These are phyloP conservation scores for Ustilago lituana DNA, from an alignment of 1,284 basidiomycete species.

Conservation along the genomic window DNA sequence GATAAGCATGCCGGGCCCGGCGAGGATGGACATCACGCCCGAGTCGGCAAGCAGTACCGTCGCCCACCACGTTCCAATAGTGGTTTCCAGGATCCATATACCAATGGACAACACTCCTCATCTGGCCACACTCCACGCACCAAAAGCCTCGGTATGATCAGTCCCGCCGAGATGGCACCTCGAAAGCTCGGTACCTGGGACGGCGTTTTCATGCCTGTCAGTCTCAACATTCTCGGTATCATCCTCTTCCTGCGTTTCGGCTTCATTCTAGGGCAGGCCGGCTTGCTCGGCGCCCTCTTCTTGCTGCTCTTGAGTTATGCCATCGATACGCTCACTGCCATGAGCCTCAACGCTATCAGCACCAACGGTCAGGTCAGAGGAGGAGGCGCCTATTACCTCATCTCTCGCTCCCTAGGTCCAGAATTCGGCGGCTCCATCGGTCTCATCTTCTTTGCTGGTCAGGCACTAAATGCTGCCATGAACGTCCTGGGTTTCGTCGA, in stretches of 20 bases:
- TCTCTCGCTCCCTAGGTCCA: slow-evolving; percentile 65
- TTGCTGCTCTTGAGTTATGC: slow-evolving; percentile 60
- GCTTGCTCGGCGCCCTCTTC: slow-evolving; percentile 60
- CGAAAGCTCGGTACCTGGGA: slow-evolving; percentile 66
- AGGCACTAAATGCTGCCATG: slow-evolving; percentile 65
- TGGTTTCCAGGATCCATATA: slow-evolving; percentile 24
- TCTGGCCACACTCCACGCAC: slow-evolving; percentile 28
- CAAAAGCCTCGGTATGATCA: slow-evolving; percentile 56
- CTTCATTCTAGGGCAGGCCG: slow-evolving; percentile 65
- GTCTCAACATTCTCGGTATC: slow-evolving; percentile 66
- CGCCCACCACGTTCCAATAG: slow-evolving; percentile 41
- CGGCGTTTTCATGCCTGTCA: slow-evolving; percentile 66
- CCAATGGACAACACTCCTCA: slow-evolving; percentile 1
- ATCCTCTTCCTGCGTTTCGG: slow-evolving; percentile 67
- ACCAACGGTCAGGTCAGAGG: slow-evolving; percentile 67
- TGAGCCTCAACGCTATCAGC: slow-evolving; percentile 65
- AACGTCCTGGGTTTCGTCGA: slow-evolving; percentile 67
- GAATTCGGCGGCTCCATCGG: slow-evolving; percentile 67
- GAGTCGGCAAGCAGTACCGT: slow-evolving; percentile 19
- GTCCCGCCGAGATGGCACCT: slow-evolving; percentile 48
- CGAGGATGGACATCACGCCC: slow-evolving; percentile 31
- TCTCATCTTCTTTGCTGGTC: slow-evolving; percentile 65
- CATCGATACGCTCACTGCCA: slow-evolving; percentile 64
- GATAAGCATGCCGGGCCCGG: slow-evolving; percentile 38
- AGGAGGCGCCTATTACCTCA: slow-evolving; percentile 66